These are phyloP conservation scores for Pythium plurisporium DNA, from an alignment of 352 stramenopile species.

Conservation along the genomic window DNA sequence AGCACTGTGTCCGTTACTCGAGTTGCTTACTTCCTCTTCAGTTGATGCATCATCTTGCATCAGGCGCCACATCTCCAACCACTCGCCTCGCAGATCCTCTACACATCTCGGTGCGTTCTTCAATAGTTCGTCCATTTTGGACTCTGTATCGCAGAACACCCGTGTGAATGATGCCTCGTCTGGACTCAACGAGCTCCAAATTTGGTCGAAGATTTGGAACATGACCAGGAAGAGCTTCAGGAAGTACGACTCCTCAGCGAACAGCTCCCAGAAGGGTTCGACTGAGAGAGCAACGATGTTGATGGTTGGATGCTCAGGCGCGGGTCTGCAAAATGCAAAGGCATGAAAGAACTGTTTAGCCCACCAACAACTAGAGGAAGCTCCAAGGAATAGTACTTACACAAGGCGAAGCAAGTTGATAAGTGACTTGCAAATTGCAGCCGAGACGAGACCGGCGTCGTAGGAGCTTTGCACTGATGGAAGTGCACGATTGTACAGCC, in stretches of 20 bases:
- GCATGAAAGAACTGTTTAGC: no score
- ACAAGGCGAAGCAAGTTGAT: constrained; percentile 68
- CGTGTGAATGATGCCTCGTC: constrained; percentile 74
- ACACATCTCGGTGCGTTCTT: constrained; percentile 53
- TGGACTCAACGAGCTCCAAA: constrained; percentile 56
- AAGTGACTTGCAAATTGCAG: constrained; percentile 65
- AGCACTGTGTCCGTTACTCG: not conserved
- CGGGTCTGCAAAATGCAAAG: constrained; percentile 44
- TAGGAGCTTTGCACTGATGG: constrained; percentile 55
- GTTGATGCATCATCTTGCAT: constrained; percentile 37
- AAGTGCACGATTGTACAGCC: constrained; percentile 50
- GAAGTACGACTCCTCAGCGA: constrained; percentile 78
- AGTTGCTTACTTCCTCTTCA: constrained; percentile 12
- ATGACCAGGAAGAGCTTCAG: constrained; percentile 73
- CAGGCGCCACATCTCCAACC: constrained; percentile 43
- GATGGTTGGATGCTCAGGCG: constrained; percentile 53
- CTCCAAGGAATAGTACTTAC: no score
- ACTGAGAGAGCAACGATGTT: constrained; percentile 74
- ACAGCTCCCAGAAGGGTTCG: constrained; percentile 81
- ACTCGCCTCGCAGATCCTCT: constrained; percentile 65
- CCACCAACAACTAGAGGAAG: no score
- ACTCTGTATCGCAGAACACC: constrained; percentile 73
- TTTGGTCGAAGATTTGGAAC: constrained; percentile 71
- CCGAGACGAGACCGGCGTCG: constrained; percentile 61
- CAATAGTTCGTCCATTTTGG: constrained; percentile 60